phyloP scores from a whole-genome alignment of 2,329 filamentous ascomycete species.

The Phyllosticta citriasiana region DNA sequence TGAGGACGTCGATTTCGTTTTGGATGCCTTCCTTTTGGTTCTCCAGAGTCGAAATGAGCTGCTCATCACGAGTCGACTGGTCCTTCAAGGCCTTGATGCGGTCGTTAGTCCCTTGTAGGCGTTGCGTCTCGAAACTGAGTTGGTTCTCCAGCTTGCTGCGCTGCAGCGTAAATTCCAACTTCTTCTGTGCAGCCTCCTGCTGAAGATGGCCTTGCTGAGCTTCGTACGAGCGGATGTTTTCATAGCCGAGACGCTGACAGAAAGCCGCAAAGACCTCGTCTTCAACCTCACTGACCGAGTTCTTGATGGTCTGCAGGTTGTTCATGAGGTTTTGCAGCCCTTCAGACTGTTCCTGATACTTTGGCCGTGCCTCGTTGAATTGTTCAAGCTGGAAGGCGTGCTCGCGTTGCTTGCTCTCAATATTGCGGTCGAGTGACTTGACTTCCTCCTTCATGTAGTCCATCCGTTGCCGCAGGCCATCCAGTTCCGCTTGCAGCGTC shows the following conservation, averaged over 20 bases:
- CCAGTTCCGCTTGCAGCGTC: slow-evolving; percentile 65
- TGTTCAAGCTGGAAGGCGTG: slow-evolving; percentile 62
- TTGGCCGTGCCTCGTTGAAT: slow-evolving; percentile 66
- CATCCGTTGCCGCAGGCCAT: slow-evolving; percentile 68
- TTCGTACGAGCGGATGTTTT: slow-evolving; percentile 85
- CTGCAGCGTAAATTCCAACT: slow-evolving; percentile 77
- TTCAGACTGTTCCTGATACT: slow-evolving; percentile 60
- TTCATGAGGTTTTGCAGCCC: slow-evolving; percentile 55
- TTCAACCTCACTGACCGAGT: slow-evolving; percentile 68
- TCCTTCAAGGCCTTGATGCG: slow-evolving; percentile 61
- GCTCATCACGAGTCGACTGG: slow-evolving; percentile 55
- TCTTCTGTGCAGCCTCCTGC: slow-evolving; percentile 80
- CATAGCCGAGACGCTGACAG: slow-evolving; percentile 77
- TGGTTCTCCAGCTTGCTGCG: slow-evolving; percentile 52
- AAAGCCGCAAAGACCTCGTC: slow-evolving; percentile 81
- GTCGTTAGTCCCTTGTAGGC: slow-evolving; percentile 57
- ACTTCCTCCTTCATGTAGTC: slow-evolving; percentile 65
- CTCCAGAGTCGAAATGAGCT: slow-evolving; percentile 58
- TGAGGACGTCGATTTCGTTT: slow-evolving; percentile 59
- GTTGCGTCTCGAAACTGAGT: slow-evolving; percentile 57
- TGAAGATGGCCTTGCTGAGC: slow-evolving; percentile 86
- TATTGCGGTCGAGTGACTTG: slow-evolving; percentile 68
- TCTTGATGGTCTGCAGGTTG: slow-evolving; percentile 46
- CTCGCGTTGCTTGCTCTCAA: slow-evolving; percentile 75
- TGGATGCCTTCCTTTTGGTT: slow-evolving; percentile 66